phyloP scores from a whole-genome alignment of 2,329 filamentous ascomycete genomes.

The Aspergillus arachidicola region DNA sequence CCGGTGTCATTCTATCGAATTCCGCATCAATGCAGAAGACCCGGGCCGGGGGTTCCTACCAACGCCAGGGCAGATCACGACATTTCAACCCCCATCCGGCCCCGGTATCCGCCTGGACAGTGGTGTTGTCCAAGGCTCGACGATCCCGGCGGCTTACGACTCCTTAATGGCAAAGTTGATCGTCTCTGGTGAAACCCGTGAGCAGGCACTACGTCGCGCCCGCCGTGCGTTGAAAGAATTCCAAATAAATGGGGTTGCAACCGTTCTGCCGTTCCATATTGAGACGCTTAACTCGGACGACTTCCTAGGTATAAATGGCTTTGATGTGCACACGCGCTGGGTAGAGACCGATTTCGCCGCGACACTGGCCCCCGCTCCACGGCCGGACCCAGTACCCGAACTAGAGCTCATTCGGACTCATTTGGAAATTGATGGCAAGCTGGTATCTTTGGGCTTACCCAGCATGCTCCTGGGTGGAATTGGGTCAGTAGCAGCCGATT shows the following conservation, averaged over 20 bases:
- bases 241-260: not conserved
- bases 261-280: not conserved
- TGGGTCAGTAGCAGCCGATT: not conserved
- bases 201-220: not conserved
- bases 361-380: not conserved
- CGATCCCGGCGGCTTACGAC: not conserved
- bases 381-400: not conserved
- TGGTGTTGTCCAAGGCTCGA: not conserved
- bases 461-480: not conserved
- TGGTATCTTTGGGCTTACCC: not conserved
- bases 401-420: not conserved
- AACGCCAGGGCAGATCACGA: not conserved
- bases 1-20: not conserved
- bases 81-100: not conserved
- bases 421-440: not conserved
- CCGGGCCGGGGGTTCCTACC: not conserved
- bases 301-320: not conserved
- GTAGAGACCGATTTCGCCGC: not conserved
- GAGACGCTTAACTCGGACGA: not conserved
- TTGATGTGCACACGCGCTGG: not conserved
- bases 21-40: not conserved
- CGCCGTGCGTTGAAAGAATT: not conserved
- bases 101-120: not conserved
- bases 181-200: not conserved
- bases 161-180: not conserved